These are phyloP conservation scores for Solanum virginianum DNA, from an alignment of 257 asterid species.

Conservation along the genomic window DNA sequence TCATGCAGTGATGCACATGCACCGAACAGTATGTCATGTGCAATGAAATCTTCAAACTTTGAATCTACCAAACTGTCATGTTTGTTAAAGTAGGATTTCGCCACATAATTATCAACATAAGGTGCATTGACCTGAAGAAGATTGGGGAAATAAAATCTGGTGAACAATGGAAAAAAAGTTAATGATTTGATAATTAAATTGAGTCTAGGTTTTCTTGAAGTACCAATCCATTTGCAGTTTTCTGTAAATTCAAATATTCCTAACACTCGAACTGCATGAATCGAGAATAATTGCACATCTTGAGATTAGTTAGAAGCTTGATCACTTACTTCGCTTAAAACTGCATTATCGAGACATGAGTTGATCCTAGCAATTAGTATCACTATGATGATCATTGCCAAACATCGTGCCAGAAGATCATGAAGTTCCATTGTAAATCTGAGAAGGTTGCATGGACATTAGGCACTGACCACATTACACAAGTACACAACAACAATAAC, in stretches of 20 bases:
- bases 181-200: not conserved
- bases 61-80: slow-evolving; percentile 23
- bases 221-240: not conserved
- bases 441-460: not conserved
- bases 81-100: slow-evolving; percentile 36
- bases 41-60: slow-evolving; percentile 29
- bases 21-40: slow-evolving; percentile 22
- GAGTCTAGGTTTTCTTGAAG: not conserved
- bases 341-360: not conserved
- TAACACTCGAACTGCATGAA: not conserved
- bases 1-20: slow-evolving; percentile 13
- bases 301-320: not conserved
- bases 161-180: not conserved
- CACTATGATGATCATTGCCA: not conserved
- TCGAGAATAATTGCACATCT: not conserved
- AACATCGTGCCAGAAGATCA: not conserved
- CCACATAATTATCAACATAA: slow-evolving; percentile 23
- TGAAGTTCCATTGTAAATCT: not conserved
- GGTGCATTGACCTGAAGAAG: slow-evolving; percentile 24
- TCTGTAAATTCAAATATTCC: not conserved
- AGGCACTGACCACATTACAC: not conserved
- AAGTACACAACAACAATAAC: too few relatives aligned
- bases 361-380: not conserved
- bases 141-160: not conserved
- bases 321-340: not conserved